Base-by-base conservation (phyloP, 2,329 filamentous ascomycete species). In the Alternaria angustiovoidea region DNA sequence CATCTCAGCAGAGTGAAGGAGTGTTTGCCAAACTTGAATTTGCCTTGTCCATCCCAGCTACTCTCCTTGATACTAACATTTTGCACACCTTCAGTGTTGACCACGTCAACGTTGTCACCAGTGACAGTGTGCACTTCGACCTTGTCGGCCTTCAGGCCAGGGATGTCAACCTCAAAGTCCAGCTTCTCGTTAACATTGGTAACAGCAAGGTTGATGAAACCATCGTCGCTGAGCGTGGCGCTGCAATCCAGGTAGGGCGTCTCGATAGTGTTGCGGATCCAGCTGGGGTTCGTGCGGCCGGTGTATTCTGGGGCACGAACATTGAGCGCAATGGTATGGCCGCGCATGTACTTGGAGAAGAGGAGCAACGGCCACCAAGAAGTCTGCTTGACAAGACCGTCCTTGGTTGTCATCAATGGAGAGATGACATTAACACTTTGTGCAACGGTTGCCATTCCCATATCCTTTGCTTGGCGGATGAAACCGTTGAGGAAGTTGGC, bases 371-470 rank as follows among this genome's bases (percentile, higher is more conserved):
- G 89, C 88, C 89, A 93, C 88, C 89, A 93, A 4, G 87, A 92
- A 0, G 90, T 87, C 80, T 93, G 91, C 80, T 88, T 89, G 49
- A 88, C 75, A 47, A 93, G 78, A 0, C 90, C 89, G 0, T 83
- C 78, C 54, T 83, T 81, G 2, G 82, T 88, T 1, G 91, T 93
- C 88, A 93, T 91, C 11, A 93, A 82, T 1, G 91, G 91, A 1
- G 86, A 88, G 69, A 93, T 92, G 59, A 93, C 91, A 73, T 94
- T 93, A 64, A 93, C 89, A 51, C 84, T 88, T 78, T 93, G 91
- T 1, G 91, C 91, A 57, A 94, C 89, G 73, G 90, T 92, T 36
- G 90, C 89, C 90, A 93, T 93, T 70, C 89, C 90, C 38, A 94
- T 78, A 77, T 90, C 83, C 69, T 84, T 85, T 68, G 87, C 85